phyloP scores from a whole-genome alignment of 768 basidiomycete species.

The Gloeostereum incarnatum region DNA sequence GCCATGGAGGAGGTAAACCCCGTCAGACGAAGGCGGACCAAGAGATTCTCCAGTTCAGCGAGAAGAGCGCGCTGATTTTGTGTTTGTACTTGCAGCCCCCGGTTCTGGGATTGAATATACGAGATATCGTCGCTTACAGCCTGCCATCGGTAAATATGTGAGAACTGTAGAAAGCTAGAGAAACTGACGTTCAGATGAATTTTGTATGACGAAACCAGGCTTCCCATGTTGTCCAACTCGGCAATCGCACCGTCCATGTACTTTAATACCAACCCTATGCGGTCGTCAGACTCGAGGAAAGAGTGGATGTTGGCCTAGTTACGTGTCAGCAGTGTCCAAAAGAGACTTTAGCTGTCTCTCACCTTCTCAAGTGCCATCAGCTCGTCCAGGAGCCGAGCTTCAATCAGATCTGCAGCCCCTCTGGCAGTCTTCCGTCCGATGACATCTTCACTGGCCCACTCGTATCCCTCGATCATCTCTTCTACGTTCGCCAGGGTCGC shows the following conservation, averaged over 20 bases:
- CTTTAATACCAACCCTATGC: slow-evolving; percentile 77
- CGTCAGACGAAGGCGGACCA: slow-evolving; percentile 33
- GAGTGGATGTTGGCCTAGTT: slow-evolving; percentile 91
- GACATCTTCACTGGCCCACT: slow-evolving; percentile 86
- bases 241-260: slow-evolving; percentile 82
- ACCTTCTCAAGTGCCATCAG: slow-evolving; percentile 92
- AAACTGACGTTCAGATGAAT: slow-evolving; percentile 84
- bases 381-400: slow-evolving; percentile 83
- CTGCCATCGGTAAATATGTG: slow-evolving; percentile 26
- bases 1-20: neutral
- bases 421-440: slow-evolving; percentile 52
- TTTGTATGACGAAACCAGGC: slow-evolving; percentile 86
- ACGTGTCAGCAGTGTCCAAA: slow-evolving; percentile 4
- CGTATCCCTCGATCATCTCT: slow-evolving; percentile 98
- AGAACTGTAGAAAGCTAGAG: neutral
- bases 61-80: slow-evolving; percentile 88
- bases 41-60: slow-evolving; percentile 76
- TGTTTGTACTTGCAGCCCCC: slow-evolving; percentile 94
- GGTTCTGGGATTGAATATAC: slow-evolving; percentile 93
- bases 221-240: slow-evolving; percentile 88
- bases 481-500: slow-evolving; percentile 89
- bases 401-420: slow-evolving; percentile 85
- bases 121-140: slow-evolving; percentile 92
- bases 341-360: slow-evolving; percentile 8
- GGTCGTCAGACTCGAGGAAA: slow-evolving; percentile 92